Evolutionary conservation across 2,329 filamentous ascomycete species (phyloP).

Genomic region (Monosporascus sp.): DNA sequence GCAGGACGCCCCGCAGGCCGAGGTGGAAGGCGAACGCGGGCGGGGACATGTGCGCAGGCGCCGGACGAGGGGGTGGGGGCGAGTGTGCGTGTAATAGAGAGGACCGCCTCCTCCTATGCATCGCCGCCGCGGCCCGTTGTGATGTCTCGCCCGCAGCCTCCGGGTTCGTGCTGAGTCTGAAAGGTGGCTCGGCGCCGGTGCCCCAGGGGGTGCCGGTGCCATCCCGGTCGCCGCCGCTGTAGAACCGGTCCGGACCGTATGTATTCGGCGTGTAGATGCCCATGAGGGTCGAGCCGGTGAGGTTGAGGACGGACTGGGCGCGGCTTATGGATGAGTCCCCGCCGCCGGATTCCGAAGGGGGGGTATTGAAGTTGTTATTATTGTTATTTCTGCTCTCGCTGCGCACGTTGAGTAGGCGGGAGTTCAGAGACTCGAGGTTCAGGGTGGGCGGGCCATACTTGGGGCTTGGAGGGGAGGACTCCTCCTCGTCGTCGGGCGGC

Average conservation of each 20-base stretch:
- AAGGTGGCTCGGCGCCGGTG: constrained; percentile 67
- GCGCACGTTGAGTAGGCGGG: constrained; percentile 22
- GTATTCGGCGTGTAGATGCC: constrained; percentile 79
- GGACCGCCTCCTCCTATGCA: constrained; percentile 31
- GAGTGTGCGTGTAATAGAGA: constrained; percentile 21
- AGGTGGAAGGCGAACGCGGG: constrained; percentile 43
- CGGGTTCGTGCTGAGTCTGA: too few species aligned
- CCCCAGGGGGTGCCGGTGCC: constrained; percentile 64
- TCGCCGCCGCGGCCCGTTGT: constrained; percentile 20
- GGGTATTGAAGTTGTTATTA: not conserved
- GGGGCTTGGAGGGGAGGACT: constrained; percentile 30
- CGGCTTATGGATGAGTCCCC: constrained; percentile 49
- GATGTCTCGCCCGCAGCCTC: constrained; percentile 14
- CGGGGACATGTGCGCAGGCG: constrained; percentile 22
- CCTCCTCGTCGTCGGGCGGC: constrained; percentile 35
- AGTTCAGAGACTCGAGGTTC: constrained; percentile 31
- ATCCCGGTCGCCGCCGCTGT: constrained; percentile 13
- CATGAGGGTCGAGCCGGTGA: constrained; percentile 83
- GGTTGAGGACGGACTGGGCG: constrained; percentile 74
- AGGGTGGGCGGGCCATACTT: constrained; percentile 34
- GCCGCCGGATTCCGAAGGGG: constrained; percentile 22
- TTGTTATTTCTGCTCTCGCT: constrained; percentile 7
- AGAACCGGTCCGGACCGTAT: constrained; percentile 42
- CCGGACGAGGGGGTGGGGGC: not conserved
- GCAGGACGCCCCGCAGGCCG: constrained; percentile 51